Base-by-base conservation (phyloP, 371 early-diverging fungal species). In the Nematocida ausubeli region DNA sequence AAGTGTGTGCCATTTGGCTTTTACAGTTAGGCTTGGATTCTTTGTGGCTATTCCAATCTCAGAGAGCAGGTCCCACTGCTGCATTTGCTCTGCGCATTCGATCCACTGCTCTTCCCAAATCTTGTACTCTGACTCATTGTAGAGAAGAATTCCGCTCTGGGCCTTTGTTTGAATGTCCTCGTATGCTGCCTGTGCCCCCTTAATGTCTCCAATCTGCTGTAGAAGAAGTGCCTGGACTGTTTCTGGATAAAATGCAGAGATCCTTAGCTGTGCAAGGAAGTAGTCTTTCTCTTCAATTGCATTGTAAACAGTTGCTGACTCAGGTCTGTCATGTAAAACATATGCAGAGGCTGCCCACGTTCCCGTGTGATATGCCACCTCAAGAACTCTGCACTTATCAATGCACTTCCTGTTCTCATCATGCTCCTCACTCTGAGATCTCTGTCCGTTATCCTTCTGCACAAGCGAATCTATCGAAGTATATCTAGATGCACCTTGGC, bases 21-120 rank as follows among this genome's bases (percentile, higher is more conserved):
- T 82, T 3, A 62, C 58, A 28, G 42, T 71, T 35, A 84, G 56
- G 16, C 14, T 2, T 12, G 30, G 14, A 75, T 92, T 90, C 37
- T 88, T 88, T 47, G 95, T 95, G 63, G 92, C 90, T 81, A 92
- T 91, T 3, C 93, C 91, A 6, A 96, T 88, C 42, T 96, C 96
- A 2, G 89, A 87, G 58, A 95, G 85, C 60, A 95, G 89, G 75
- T 99, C 98, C 99, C 99, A 99, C 82, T 93, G 94, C 85, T 98
- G 96, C 42, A 99, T 85, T 62, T 91, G 89, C 81, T 93, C 89
- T 0, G 95, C 90, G 71, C 93, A 92, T 19, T 85, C 83, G 26
- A 95, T 89, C 90, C 99, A 99, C 80, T 92, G 93, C 57, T 94
- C 91, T 85, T 96, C 95, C 96, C 97, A 97, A 5, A 95, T 84